Percentiles rank a stretch among this genome's conserved stretches.
phyloP scores from a whole-genome alignment of 805 yeast genomes.

The Hemisphaericaspora nanyangensis region DNA sequence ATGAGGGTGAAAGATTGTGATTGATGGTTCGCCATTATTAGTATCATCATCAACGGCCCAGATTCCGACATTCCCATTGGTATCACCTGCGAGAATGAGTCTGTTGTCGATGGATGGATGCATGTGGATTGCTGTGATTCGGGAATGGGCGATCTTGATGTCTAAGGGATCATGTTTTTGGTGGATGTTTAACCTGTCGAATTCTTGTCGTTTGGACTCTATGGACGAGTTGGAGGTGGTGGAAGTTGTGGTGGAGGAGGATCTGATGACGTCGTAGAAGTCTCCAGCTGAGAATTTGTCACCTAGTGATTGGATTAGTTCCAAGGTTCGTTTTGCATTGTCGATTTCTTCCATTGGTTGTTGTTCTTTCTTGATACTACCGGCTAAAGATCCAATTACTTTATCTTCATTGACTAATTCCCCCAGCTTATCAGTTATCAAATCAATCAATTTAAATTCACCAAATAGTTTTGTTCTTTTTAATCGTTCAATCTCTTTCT shows the following conservation, averaged over 20 bases:
- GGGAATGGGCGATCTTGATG: constrained; percentile 62
- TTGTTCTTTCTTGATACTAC: constrained; percentile 9
- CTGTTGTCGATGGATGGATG: constrained; percentile 69
- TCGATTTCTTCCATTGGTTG: constrained; percentile 8
- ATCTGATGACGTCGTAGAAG: constrained; percentile 52
- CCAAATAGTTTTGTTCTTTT: constrained; percentile 62
- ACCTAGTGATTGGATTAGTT: constrained; percentile 37
- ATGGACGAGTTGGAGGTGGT: constrained; percentile 37
- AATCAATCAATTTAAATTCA: constrained; percentile 58
- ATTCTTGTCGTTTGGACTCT: constrained; percentile 47
- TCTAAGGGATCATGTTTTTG: constrained; percentile 63
- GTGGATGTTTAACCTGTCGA: constrained; percentile 49
- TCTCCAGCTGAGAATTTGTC: constrained; percentile 65
- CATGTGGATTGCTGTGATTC: constrained; percentile 70
- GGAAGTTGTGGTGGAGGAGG: constrained; percentile 25
- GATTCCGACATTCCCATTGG: constrained; percentile 78
- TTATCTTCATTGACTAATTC: constrained; percentile 26
- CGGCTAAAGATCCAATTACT: constrained; percentile 14
- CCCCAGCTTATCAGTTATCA: constrained; percentile 42
- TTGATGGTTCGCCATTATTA: constrained; percentile 42
- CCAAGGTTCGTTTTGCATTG: constrained; percentile 10
- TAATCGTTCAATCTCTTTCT: constrained; percentile 44
- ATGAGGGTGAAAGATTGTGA: constrained; percentile 69
- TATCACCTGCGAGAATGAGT: constrained; percentile 82
- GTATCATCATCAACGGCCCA: constrained; percentile 67